Evolutionary conservation across 2,329 filamentous ascomycete species (phyloP), one percentile per base, ranked within the genome.

Genomic region (Aspergillus fischeri): DNA sequence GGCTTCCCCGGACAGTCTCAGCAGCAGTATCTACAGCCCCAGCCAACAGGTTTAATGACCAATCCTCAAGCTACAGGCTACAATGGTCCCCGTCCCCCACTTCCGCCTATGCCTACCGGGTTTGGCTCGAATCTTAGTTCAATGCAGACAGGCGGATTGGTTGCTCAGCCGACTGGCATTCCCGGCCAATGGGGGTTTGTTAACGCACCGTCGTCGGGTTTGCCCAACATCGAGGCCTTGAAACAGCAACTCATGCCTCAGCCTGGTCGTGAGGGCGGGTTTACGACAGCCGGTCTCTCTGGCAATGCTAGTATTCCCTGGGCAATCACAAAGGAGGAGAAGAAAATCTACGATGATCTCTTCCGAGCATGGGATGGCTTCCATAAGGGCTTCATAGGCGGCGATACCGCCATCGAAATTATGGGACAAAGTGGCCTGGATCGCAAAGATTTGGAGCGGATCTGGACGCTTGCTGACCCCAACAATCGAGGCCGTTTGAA

Each of bases 151-250:
- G 89, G 89, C 45, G 89, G 88, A n/a, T 83, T 99, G 61, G 93
- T 95, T 67, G 87, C 92, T n/a, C 94, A 99, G 71, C 94, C 94
- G 4, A 99, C 94, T 2, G 94, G 94, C 10, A 80, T 86, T 38
- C 93, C 94, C 5, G 94, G 94, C 14, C 94, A 97, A 72, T 99
- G 94, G 94, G 94, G 94, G n/a, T 85, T 97, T 54, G 94, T 97
- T 32, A 99, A 99, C 74, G 90, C 92, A 1, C 94, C 94, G 1
- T 84, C 92, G 4, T 89, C 86, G 44, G 94, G 93, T 1, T 77
- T 99, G 61, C 94, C 94, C 1, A 97, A 97, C 66, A 95, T 99
- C 52, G 92, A 97, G 70, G 90, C 91, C 24, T 78, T 99, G 52
- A 91, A 96, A 68, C 88, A 91, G 56, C 90, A 92, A 60, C 94